Evolutionary conservation across 768 basidiomycete species (phyloP).

Genomic region (Trametes cubensis): DNA sequence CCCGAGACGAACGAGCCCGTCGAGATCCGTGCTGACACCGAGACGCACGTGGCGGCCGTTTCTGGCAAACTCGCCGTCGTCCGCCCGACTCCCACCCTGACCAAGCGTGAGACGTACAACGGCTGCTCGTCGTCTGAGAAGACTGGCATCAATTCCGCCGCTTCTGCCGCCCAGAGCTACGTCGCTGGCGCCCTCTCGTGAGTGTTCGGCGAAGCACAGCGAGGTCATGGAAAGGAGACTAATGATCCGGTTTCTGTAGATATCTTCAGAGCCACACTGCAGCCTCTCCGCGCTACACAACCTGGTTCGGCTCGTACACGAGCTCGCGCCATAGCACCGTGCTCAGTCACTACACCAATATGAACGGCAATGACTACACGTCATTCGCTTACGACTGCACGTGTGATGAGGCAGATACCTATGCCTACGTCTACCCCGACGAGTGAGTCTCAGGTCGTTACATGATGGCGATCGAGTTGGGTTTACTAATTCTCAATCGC

Average conservation of each 20-base stretch:
- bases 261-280: constrained; percentile 42
- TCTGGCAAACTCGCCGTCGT: constrained; percentile 43
- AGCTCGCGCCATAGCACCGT: constrained; percentile 41
- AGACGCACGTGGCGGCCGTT: constrained; percentile 40
- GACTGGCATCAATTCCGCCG: constrained; percentile 40
- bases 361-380: constrained; percentile 37
- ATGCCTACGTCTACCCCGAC: constrained; percentile 47
- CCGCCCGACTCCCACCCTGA: constrained; percentile 26
- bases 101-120: constrained; percentile 42
- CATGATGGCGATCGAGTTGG: not conserved
- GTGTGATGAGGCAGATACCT: constrained; percentile 42
- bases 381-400: constrained; percentile 36
- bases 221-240: not conserved
- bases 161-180: constrained; percentile 45
- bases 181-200: constrained; percentile 40
- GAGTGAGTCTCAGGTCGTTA: constrained; percentile 30
- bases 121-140: constrained; percentile 45
- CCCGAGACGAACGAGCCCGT: constrained; percentile 33
- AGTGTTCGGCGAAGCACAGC: constrained; percentile 3
- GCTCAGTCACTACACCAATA: constrained; percentile 41
- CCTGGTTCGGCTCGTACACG: constrained; percentile 55
- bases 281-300: constrained; percentile 45
- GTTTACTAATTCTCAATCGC: not conserved
- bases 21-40: constrained; percentile 40
- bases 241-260: constrained; percentile 17